Evolutionary conservation across 441 rosid genomes (phyloP), one percentile per base, ranked within the genome.

Genomic region (Macaranga tanarius): DNA sequence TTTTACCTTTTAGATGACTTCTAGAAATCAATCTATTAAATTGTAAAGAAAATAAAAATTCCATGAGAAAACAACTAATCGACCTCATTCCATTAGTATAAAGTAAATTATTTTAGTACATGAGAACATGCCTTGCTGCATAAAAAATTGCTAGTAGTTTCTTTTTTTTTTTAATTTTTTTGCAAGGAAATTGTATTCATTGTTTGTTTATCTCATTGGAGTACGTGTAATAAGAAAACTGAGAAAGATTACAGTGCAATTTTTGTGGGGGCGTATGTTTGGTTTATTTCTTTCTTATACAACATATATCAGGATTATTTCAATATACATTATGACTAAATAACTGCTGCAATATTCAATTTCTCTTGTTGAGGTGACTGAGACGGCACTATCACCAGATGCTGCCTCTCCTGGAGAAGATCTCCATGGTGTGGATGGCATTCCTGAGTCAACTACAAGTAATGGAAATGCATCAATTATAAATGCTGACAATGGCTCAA

Each of bases 391-490:
- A 42, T 58, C 66, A 13, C 42, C 20, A 15, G 70, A 58, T 62
- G 62, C 78, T 76, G 62, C 66, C n/a, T 73, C 69, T 50, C 66
- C 61, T 51, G 77, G 75, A 73, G 83, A 84, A 71, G 71, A 73
- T 72, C 61, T n/a, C 50, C 77, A 72, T 56, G 77, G 51, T 52
- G 74, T 71, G 68, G 83, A 81, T 78, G 73, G 48, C 45, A 55
- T 67, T 65, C 68, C 80, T 42, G 74, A 75, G 57, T 69, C 73
- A 61, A 34, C 73, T 57, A 34, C 65, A 69, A 79, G 68, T 31
- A 75, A 79, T 51, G 79, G 62, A 77, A 76, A 70, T 83, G 78
- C 79, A 34, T 73, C 71, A 65, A 67, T 66, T 45, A 31, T 71
- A 68, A 67, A 67, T 59, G 67, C 67, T 60, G 34, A 70, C 13